Percentiles rank a stretch among this genome's conserved stretches.
Conservation (phyloP, 805 yeast species). For the Spathaspora passalidarum region DNA sequence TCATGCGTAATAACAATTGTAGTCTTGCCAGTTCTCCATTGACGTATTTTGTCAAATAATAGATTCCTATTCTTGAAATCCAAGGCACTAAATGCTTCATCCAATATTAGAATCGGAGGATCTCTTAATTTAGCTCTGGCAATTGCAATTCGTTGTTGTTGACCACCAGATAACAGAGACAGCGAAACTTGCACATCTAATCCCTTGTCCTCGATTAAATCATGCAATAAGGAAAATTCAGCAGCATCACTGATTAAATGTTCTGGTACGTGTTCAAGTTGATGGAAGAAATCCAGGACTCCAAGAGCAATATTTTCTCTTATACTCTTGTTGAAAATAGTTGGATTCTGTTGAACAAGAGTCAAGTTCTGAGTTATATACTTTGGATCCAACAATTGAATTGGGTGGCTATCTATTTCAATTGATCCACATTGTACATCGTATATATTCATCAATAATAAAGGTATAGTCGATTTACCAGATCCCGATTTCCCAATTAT, state of each 20-base stretch:
- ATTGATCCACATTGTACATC: conserved; percentile 51
- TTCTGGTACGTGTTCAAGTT: conserved; percentile 17
- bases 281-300: conserved; percentile 16
- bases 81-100: conserved; percentile 83
- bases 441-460: conserved; percentile 62
- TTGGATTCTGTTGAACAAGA: conserved; percentile 68
- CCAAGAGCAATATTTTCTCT: conserved; percentile 64
- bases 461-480: conserved; percentile 84
- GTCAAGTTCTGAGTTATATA: conserved; percentile 67
- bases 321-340: conserved; percentile 59
- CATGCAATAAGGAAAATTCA: conserved; percentile 49
- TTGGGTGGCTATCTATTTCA: conserved; percentile 50
- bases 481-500: conserved; percentile 88
- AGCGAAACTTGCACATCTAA: conserved; percentile 49
- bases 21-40: conserved; percentile 65
- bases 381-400: conserved; percentile 37
- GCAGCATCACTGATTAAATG: conserved; percentile 40
- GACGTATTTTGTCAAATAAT: conserved; percentile 49
- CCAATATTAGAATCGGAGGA: conserved; percentile 74
- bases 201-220: conserved; percentile 49
- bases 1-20: conserved; percentile 86
- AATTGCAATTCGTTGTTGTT: conserved; percentile 75
- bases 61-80: conserved; percentile 50
- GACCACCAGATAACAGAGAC: conserved; percentile 79
- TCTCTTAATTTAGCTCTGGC: conserved; percentile 80